A percentile compares a stretch with the other conserved stretches of the same genome.
phyloP scores from a whole-genome alignment of 2,329 filamentous ascomycete species.

The Penicillium verrucosum region DNA sequence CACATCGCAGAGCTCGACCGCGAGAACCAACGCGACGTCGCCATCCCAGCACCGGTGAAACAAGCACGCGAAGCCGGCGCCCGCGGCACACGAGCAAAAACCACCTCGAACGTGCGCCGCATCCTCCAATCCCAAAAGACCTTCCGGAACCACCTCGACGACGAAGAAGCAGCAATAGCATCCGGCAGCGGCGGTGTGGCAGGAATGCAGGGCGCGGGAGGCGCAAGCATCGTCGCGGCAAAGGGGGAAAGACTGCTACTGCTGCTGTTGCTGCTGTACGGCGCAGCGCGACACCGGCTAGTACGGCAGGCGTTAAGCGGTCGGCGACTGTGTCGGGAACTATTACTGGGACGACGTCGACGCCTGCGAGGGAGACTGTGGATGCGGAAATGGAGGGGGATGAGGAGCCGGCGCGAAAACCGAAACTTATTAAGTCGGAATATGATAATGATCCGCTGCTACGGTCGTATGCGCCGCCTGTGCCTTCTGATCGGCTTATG shows the following conservation, averaged over 20 bases:
- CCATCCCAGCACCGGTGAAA: conserved; percentile 66
- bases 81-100: conserved; percentile 39
- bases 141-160: conserved; percentile 51
- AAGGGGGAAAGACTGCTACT: conserved; percentile 10
- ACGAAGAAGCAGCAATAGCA: conserved; percentile 46
- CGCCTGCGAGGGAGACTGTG: conserved; percentile 12
- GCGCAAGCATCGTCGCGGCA: conserved; percentile 1
- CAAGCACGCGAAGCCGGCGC: conserved; percentile 41
- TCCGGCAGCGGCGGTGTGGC: conserved; percentile 9
- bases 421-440: conserved; percentile 34
- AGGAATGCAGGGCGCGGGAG: background rate
- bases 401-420: conserved; percentile 6
- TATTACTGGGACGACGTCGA: conserved; percentile 10
- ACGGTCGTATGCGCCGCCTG: conserved; percentile 40
- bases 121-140: conserved; percentile 50
- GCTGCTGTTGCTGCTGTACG: conserved; percentile 15
- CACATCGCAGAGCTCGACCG: conserved; percentile 79
- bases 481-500: conserved; percentile 47
- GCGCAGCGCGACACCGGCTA: conserved; percentile 29
- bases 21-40: conserved; percentile 70
- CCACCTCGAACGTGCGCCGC: conserved; percentile 46
- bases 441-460: conserved; percentile 44
- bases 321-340: conserved; percentile 2
- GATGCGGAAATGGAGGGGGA: conserved; percentile 15
- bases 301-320: conserved; percentile 21